Percentiles rank a stretch among this genome's conserved stretches.
Conservation (phyloP, 2,329 filamentous ascomycete species). For the Hypoxylon sp. region DNA sequence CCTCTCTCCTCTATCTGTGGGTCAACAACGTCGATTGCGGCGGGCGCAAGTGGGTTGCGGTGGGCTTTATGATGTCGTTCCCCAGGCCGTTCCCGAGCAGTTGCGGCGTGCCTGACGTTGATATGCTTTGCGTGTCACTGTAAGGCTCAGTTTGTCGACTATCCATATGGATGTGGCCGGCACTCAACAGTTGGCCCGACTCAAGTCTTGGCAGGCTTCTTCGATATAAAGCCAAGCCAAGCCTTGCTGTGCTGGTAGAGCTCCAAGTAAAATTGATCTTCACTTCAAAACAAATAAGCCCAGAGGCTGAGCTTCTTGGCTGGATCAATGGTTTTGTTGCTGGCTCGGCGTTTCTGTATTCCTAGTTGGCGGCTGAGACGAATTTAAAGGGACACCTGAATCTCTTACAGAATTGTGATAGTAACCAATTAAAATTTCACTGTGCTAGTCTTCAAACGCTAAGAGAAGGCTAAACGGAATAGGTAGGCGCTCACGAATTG, state of each 20-base stretch:
- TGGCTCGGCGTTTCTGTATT: conserved; percentile 32
- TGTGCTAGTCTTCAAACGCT: conserved; percentile 21
- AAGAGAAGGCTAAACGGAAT: conserved; percentile 22
- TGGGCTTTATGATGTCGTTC: conserved; percentile 42
- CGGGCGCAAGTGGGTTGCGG: conserved; percentile 34
- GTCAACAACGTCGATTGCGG: conserved; percentile 32
- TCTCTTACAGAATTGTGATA: conserved; percentile 27
- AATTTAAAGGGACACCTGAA: conserved; percentile 24
- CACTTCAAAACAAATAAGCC: conserved; percentile 28
- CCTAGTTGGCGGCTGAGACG: conserved; percentile 19
- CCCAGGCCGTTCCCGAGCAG: conserved; percentile 24
- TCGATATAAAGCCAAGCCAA: conserved; percentile 41
- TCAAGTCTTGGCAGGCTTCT: conserved; percentile 35
- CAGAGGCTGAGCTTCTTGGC: conserved; percentile 39
- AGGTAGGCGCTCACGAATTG: conserved; percentile 12
- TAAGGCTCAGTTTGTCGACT: conserved; percentile 32
- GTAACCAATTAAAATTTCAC: conserved; percentile 32
- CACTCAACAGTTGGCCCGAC: conserved; percentile 38
- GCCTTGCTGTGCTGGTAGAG: conserved; percentile 31
- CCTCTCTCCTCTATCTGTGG: conserved; percentile 35
- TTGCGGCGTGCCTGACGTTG: conserved; percentile 39
- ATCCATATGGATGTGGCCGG: too few species aligned
- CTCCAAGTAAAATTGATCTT: conserved; percentile 14
- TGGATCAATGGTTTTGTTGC: conserved; percentile 23
- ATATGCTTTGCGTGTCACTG: conserved; percentile 28